Evolutionary conservation across 129 eudicot species (phyloP), one percentile per base, ranked within the genome.

Genomic region (Smallanthus sonchifolius): DNA sequence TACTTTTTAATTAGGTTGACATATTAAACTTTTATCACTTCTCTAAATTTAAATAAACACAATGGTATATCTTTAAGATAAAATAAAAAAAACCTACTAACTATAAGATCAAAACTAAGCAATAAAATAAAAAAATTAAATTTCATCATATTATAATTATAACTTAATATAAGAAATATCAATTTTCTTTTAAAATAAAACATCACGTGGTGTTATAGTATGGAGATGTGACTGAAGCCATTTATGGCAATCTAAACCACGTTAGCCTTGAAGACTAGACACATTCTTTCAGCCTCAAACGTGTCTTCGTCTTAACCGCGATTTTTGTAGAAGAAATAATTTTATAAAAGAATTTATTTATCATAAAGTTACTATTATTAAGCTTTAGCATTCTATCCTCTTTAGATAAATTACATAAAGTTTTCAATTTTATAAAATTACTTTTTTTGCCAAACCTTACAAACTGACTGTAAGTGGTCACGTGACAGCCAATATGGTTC

Each of bases 211-310:
- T 14, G 59, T 69, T 69, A 69, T 47, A n/a, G 74, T 68, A 69
- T 35, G 61, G 61, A 48, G 61, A 69, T 69, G 74, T 69, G 74
- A 69, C 74, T 45, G 61, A 69, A 69, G 60, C 61, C 44, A 69
- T 69, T 69, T 47, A 69, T 69, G 74, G 74, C 60, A 69, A 69
- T n/a, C 28, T 34, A 69, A 69, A 32, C 44, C 74, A 69, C 59
- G 73, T 68, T 68, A 13, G 38, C 15, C 61, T 30, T 48, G 73
- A 57, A 60, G 66, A 32, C 66, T 60, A 30, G 17, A 60, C 66
- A 14, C 66, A 60, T 60, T 30, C 40, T 60, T 30, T 34, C 66
- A 14, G 39, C 66, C 66, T 30, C 66, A 60, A 60, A 60, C 66
- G 66, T 60, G 66, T 60, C 66, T 60, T 60, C 66, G 40, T 60